These are phyloP conservation scores for Syncephalastrum monosporum DNA, from an alignment of 371 early-diverging fungal genomes.

Conservation along the genomic window DNA sequence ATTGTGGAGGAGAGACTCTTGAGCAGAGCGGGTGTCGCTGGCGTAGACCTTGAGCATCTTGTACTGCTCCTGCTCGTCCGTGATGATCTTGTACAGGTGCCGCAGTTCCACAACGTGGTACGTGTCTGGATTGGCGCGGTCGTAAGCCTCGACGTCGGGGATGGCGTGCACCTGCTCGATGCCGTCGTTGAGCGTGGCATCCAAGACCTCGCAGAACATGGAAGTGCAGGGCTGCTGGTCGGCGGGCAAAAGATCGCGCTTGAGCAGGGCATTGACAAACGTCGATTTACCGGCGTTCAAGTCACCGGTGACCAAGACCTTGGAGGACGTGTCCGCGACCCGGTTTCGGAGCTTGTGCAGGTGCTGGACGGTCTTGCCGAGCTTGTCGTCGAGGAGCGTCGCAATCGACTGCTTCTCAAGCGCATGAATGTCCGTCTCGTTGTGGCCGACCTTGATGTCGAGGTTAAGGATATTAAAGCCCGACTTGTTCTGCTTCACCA, in stretches of 20 bases:
- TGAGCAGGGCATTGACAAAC: constrained; percentile 93
- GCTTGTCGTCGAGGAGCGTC: constrained; percentile 64
- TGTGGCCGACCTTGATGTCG: constrained; percentile 65
- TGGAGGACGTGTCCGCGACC: constrained; percentile 87
- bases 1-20: constrained; percentile 83
- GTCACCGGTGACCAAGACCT: constrained; percentile 96
- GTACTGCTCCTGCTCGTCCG: constrained; percentile 66
- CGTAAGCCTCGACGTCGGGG: constrained; percentile 61
- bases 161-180: constrained; percentile 92
- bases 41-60: constrained; percentile 91
- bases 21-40: constrained; percentile 57
- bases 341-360: constrained; percentile 79
- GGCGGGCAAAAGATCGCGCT: constrained; percentile 83
- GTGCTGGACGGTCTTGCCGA: constrained; percentile 68
- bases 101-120: constrained; percentile 68
- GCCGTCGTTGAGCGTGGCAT: constrained; percentile 79
- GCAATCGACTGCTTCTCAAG: constrained; percentile 71
- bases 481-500: constrained; percentile 14
- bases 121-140: constrained; percentile 68
- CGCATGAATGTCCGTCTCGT: constrained; percentile 43
- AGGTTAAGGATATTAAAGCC: constrained; percentile 58
- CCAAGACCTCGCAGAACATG: constrained; percentile 91
- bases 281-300: constrained; percentile 97
- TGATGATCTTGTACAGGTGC: constrained; percentile 59
- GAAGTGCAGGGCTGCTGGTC: constrained; percentile 98